A percentile compares a stretch with the other conserved stretches of the same genome.
These are phyloP conservation scores for Chlorella sp. DNA, from an alignment of 139 green algal species.

Conservation along the genomic window DNA sequence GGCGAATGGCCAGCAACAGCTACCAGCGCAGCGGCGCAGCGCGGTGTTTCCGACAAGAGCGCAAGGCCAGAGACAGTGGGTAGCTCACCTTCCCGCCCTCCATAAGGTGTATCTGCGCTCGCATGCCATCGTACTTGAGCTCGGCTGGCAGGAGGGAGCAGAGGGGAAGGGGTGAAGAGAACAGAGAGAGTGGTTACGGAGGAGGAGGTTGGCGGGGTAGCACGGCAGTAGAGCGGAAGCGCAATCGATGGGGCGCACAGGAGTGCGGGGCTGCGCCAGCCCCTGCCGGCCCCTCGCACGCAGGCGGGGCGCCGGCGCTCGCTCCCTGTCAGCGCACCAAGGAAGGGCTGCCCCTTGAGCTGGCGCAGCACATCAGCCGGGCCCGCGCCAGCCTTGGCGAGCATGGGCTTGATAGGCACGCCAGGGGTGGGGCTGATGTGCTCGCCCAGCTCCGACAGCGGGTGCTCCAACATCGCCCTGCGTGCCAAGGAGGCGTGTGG, in stretches of 20 bases:
- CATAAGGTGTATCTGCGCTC: slow-evolving; percentile 87
- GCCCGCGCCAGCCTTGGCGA: slow-evolving; percentile 73
- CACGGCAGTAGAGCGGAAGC: no score
- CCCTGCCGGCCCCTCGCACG: no score
- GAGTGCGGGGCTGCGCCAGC: no score
- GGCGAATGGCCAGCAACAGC: no score
- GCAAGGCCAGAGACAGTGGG: no score
- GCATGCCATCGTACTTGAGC: slow-evolving; percentile 91
- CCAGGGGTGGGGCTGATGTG: slow-evolving; percentile 3
- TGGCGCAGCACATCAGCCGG: slow-evolving; percentile 61
- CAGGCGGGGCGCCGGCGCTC: no score
- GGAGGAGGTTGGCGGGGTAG: no score
- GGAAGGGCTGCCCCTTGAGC: slow-evolving; percentile 47
- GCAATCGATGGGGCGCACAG: no score
- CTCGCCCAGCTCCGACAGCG: slow-evolving; percentile 56
- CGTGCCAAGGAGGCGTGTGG: no score
- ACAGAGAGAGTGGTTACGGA: no score
- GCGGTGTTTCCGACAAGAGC: no score
- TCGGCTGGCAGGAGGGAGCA: slow-evolving; percentile 44
- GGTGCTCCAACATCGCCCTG: slow-evolving; percentile 65
- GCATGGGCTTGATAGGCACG: slow-evolving; percentile 92
- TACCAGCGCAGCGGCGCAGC: no score
- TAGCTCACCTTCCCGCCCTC: slow-evolving; percentile 1
- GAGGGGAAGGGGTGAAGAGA: background rate
- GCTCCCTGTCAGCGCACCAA: slow-evolving; percentile 37